These are phyloP conservation scores for Pseudogymnoascus sp. DNA, from an alignment of 2,329 filamentous ascomycete genomes.

Conservation along the genomic window DNA sequence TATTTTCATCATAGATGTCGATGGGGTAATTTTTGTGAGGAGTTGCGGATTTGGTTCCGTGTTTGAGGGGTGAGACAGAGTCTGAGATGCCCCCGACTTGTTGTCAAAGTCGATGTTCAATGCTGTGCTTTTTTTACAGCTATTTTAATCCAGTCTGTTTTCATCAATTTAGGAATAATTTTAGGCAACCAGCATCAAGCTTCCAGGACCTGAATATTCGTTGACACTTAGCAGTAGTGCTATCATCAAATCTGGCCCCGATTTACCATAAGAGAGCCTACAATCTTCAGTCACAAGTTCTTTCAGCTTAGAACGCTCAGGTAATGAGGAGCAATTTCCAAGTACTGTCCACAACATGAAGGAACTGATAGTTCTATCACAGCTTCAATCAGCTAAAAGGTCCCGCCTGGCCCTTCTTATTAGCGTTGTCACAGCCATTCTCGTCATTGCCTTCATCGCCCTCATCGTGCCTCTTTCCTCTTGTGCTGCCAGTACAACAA, in stretches of 20 bases:
- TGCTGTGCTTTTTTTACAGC: too few relatives aligned
- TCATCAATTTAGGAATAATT: too few relatives aligned
- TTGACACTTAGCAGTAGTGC: too few relatives aligned
- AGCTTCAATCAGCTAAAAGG: background rate
- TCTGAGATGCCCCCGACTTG: too few relatives aligned
- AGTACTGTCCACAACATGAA: background rate
- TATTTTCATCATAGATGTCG: too few relatives aligned
- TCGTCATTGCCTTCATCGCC: background rate
- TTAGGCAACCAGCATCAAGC: too few relatives aligned
- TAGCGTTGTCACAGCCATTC: background rate
- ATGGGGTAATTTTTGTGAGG: constrained; percentile 12
- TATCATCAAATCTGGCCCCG: too few relatives aligned
- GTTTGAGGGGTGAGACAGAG: constrained; percentile 11
- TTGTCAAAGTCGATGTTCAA: too few relatives aligned
- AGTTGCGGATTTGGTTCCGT: constrained; percentile 20
- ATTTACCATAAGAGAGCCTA: background rate
- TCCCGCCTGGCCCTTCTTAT: background rate
- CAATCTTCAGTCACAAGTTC: background rate
- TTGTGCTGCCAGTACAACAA: background rate
- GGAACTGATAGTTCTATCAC: background rate
- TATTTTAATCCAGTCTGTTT: too few relatives aligned
- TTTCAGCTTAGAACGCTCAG: background rate
- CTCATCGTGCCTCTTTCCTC: background rate
- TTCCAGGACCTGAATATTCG: too few relatives aligned
- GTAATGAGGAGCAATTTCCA: background rate